These are phyloP conservation scores for Tothia fuscella DNA, from an alignment of 2,329 filamentous ascomycete genomes.

Conservation along the genomic window DNA sequence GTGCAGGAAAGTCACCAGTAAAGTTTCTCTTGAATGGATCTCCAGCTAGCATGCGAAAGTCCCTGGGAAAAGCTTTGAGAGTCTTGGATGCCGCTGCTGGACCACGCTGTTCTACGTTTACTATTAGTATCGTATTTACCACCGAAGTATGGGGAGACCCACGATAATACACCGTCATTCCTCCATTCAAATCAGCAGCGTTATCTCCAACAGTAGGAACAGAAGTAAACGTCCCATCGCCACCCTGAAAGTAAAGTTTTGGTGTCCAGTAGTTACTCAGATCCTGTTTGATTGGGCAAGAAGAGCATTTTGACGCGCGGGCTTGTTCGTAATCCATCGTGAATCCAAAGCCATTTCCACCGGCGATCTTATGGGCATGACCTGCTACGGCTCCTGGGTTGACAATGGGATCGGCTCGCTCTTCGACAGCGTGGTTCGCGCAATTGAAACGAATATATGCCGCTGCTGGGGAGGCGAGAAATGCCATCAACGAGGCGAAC, in stretches of 20 bases:
- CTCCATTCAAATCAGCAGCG: constrained; percentile 29
- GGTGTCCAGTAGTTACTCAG: constrained; percentile 71
- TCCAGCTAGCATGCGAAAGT: constrained; percentile 60
- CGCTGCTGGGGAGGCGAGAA: constrained; percentile 35
- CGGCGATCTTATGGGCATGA: constrained; percentile 23
- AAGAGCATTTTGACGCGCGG: constrained; percentile 53
- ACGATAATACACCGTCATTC: constrained; percentile 71
- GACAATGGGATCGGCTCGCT: constrained; percentile 41
- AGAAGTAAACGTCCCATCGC: constrained; percentile 41
- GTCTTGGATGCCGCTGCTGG: constrained; percentile 47
- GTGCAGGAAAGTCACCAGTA: constrained; percentile 41
- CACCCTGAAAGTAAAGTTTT: constrained; percentile 50
- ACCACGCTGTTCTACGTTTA: constrained; percentile 27
- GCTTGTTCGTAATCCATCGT: constrained; percentile 50
- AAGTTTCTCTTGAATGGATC: constrained; percentile 46
- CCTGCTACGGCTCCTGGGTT: constrained; percentile 20
- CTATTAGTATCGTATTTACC: background rate
- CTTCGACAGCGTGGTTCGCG: constrained; percentile 43
- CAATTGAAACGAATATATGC: constrained; percentile 62
- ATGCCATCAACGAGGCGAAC: constrained; percentile 15
- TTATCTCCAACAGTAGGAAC: constrained; percentile 44
- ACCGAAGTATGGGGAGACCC: too few relatives aligned
- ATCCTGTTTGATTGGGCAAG: constrained; percentile 56
- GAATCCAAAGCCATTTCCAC: constrained; percentile 52
- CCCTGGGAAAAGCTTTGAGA: constrained; percentile 56